A percentile compares a stretch with the other conserved stretches of the same genome.
Conservation (phyloP, 768 basidiomycete genomes). For the Hydnomerulius pinastri region DNA sequence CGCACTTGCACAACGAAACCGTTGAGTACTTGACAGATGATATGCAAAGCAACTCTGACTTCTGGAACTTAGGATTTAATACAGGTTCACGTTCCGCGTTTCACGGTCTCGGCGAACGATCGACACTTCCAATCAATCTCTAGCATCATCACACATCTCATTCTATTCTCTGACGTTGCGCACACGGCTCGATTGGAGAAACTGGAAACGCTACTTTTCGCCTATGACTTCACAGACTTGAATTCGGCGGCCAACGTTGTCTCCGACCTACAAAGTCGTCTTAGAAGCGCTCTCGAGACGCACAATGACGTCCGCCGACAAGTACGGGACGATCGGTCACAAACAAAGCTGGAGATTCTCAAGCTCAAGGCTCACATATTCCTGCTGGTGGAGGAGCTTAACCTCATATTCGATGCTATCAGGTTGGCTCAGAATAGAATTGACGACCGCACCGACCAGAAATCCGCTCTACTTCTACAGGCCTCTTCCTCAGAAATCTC, state of each 20-base stretch:
- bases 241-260: constrained; percentile 70
- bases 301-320: constrained; percentile 41
- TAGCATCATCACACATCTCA: constrained; percentile 80
- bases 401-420: constrained; percentile 84
- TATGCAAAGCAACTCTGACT: constrained; percentile 10
- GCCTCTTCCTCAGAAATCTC: constrained; percentile 85
- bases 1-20: constrained; percentile 65
- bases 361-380: constrained; percentile 73
- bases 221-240: constrained; percentile 86
- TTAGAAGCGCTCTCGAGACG: constrained; percentile 65
- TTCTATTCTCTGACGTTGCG: constrained; percentile 88
- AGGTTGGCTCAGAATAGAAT: constrained; percentile 78
- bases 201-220: constrained; percentile 80
- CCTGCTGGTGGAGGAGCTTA: constrained; percentile 75
- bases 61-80: constrained; percentile 66
- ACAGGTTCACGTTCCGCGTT: constrained; percentile 77
- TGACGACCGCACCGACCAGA: constrained; percentile 65
- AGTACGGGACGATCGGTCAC: constrained; percentile 33
- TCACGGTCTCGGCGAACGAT: constrained; percentile 84
- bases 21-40: constrained; percentile 38
- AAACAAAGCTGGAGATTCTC: constrained; percentile 56
- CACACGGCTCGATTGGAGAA: constrained; percentile 78
- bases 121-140: constrained; percentile 84
- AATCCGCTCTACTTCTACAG: constrained; percentile 78
- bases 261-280: constrained; percentile 67